Conservation (phyloP, 495 filamentous ascomycete species). For the Xylaria palmicola region DNA sequence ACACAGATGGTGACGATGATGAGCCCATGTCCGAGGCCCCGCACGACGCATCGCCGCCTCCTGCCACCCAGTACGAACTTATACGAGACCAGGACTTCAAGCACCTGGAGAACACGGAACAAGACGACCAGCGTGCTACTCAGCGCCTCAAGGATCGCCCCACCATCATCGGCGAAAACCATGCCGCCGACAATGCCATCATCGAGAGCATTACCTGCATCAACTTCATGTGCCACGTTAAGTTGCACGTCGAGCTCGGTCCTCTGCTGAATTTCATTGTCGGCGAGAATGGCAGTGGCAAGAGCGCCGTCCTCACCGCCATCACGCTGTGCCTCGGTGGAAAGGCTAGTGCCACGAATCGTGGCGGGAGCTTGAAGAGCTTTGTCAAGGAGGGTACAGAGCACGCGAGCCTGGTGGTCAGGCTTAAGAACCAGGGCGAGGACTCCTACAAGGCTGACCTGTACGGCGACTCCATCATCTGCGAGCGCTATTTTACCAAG, state of each 20-base stretch:
- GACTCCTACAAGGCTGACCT: slow-evolving; percentile 80
- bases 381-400: slow-evolving; percentile 92
- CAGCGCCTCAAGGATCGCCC: slow-evolving; percentile 63
- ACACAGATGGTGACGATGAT: slow-evolving; percentile 29
- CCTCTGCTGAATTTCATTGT: slow-evolving; percentile 97
- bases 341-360: slow-evolving; percentile 92
- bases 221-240: slow-evolving; percentile 94
- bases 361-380: slow-evolving; percentile 84
- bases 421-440: slow-evolving; percentile 84
- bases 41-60: slow-evolving; percentile 26
- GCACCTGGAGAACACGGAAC: slow-evolving; percentile 54
- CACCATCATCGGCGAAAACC: slow-evolving; percentile 59
- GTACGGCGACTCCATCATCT: slow-evolving; percentile 81
- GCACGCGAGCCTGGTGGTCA: slow-evolving; percentile 56
- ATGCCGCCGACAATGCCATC: slow-evolving; percentile 77
- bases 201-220: slow-evolving; percentile 79
- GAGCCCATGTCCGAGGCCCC: slow-evolving; percentile 27
- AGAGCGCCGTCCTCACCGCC: slow-evolving; percentile 94
- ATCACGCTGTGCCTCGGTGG: slow-evolving; percentile 92
- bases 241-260: slow-evolving; percentile 76
- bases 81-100: slow-evolving; percentile 51
- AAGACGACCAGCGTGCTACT: slow-evolving; percentile 67
- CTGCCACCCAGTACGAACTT: slow-evolving; percentile 51
- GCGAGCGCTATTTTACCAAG: slow-evolving; percentile 84
- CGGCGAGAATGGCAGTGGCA: slow-evolving; percentile 97